phyloP scores from a whole-genome alignment of 2,329 filamentous ascomycete genomes.

The Corynespora cassiicola region DNA sequence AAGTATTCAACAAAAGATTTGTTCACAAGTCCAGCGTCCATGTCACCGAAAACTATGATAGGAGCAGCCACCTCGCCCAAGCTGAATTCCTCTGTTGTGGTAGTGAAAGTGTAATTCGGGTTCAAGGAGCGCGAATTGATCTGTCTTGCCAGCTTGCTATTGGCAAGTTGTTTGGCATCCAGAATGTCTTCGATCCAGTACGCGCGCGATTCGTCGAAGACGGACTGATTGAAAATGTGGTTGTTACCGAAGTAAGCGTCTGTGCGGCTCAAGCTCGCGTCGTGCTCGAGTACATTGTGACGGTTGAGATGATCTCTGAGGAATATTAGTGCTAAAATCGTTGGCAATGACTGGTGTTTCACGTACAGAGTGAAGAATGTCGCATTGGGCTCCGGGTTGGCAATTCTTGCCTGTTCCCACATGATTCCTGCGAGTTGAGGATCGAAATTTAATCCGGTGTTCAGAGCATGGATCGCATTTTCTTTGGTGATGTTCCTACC shows the following conservation, averaged over 20 bases:
- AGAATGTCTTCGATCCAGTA: constrained; percentile 57
- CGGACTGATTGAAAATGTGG: constrained; percentile 59
- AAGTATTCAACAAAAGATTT: constrained; percentile 53
- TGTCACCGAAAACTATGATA: constrained; percentile 59
- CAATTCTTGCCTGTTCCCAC: constrained; percentile 51
- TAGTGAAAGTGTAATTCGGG: constrained; percentile 56
- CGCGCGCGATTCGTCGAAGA: constrained; percentile 54
- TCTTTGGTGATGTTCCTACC: constrained; percentile 42
- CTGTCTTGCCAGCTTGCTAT: constrained; percentile 54
- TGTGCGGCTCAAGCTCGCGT: constrained; percentile 56
- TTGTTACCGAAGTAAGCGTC: constrained; percentile 61
- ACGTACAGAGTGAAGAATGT: constrained; percentile 32
- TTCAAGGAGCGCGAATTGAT: constrained; percentile 55
- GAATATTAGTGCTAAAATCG: no score
- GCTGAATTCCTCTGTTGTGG: constrained; percentile 52
- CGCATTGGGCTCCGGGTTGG: constrained; percentile 33
- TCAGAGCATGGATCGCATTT: constrained; percentile 48
- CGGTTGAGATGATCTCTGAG: constrained; percentile 49
- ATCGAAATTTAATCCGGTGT: constrained; percentile 53
- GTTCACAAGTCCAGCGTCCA: constrained; percentile 47
- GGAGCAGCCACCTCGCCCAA: constrained; percentile 59
- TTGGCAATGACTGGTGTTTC: not conserved
- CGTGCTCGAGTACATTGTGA: constrained; percentile 59
- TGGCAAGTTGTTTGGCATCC: constrained; percentile 41
- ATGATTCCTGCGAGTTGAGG: constrained; percentile 47